Conservation (phyloP, 2,329 filamentous ascomycete species). For the Scytalidium sp. region DNA sequence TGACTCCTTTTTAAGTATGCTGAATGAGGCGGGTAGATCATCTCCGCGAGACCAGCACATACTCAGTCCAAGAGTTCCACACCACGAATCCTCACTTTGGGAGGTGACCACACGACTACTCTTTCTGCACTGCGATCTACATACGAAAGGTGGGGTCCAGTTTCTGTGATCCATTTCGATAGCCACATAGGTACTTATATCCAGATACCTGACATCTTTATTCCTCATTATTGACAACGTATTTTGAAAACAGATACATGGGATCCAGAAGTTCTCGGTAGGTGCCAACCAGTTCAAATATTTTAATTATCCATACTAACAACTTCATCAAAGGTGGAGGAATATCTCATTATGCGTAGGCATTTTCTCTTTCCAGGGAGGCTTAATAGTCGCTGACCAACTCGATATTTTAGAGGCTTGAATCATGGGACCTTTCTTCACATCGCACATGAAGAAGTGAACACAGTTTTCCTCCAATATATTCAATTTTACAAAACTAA, state of each 20-base stretch:
- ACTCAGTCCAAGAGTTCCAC: slow-evolving; percentile 2
- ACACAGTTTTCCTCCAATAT: not conserved
- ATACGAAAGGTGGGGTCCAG: slow-evolving; percentile 5
- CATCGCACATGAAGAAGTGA: slow-evolving; percentile 8
- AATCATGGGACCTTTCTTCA: slow-evolving; percentile 11
- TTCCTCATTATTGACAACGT: not conserved
- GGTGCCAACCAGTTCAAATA: slow-evolving; percentile 49
- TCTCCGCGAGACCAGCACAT: slow-evolving; percentile 25
- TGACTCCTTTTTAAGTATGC: not conserved
- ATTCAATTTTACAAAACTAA: not conserved
- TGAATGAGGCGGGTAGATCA: slow-evolving; percentile 25
- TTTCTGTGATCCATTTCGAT: slow-evolving; percentile 13
- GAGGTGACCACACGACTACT: slow-evolving; percentile 16
- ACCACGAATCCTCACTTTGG: slow-evolving; percentile 6
- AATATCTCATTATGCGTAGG: slow-evolving; percentile 18
- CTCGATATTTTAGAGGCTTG: not conserved
- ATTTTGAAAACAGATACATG: slow-evolving; percentile 39
- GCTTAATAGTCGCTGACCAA: not conserved
- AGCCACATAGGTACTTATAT: slow-evolving; percentile 2
- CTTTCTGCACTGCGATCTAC: slow-evolving; percentile 7
- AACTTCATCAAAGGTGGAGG: not conserved
- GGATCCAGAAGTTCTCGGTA: slow-evolving; percentile 48
- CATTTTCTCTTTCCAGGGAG: not conserved
- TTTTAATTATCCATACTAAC: slow-evolving; percentile 53
- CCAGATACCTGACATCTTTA: slow-evolving; percentile 36